Evolutionary conservation across 352 stramenopile species (phyloP).

Genomic region (Pythium brachiatum): DNA sequence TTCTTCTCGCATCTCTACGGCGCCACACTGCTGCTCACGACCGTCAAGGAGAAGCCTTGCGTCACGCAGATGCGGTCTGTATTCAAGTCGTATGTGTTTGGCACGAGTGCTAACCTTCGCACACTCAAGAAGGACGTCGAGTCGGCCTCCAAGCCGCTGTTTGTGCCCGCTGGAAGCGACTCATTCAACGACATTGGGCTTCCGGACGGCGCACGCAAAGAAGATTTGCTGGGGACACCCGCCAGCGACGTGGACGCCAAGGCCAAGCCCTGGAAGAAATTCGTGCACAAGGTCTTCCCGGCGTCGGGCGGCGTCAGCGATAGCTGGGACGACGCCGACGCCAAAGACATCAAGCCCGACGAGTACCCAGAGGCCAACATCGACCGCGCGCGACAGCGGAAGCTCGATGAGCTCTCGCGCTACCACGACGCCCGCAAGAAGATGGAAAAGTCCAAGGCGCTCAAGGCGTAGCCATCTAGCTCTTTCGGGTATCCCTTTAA

Average conservation of each 20-base stretch:
- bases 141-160: slow-evolving; percentile 50
- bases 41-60: slow-evolving; percentile 83
- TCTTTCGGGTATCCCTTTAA: neutral
- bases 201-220: slow-evolving; percentile 49
- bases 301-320: slow-evolving; percentile 40
- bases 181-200: slow-evolving; percentile 76
- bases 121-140: slow-evolving; percentile 63
- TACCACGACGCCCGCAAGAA: slow-evolving; percentile 65
- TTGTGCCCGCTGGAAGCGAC: slow-evolving; percentile 67
- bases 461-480: slow-evolving; percentile 30
- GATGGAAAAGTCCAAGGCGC: slow-evolving; percentile 34
- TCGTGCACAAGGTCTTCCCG: slow-evolving; percentile 60
- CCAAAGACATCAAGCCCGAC: slow-evolving; percentile 29
- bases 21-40: slow-evolving; percentile 85
- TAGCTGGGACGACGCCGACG: slow-evolving; percentile 25
- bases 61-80: slow-evolving; percentile 59
- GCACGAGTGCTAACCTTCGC: slow-evolving; percentile 35
- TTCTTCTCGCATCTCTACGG: slow-evolving; percentile 86
- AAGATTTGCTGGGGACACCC: slow-evolving; percentile 36
- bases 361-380: slow-evolving; percentile 68
- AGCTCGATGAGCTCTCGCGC: slow-evolving; percentile 66
- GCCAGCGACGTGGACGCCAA: slow-evolving; percentile 59
- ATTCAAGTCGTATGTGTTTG: slow-evolving; percentile 71
- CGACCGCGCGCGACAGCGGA: slow-evolving; percentile 66
- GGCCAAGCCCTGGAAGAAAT: slow-evolving; percentile 65